Percentiles rank a stretch among this genome's conserved stretches.
phyloP scores from a whole-genome alignment of 257 asterid genomes.

The Petunia axillaris region DNA sequence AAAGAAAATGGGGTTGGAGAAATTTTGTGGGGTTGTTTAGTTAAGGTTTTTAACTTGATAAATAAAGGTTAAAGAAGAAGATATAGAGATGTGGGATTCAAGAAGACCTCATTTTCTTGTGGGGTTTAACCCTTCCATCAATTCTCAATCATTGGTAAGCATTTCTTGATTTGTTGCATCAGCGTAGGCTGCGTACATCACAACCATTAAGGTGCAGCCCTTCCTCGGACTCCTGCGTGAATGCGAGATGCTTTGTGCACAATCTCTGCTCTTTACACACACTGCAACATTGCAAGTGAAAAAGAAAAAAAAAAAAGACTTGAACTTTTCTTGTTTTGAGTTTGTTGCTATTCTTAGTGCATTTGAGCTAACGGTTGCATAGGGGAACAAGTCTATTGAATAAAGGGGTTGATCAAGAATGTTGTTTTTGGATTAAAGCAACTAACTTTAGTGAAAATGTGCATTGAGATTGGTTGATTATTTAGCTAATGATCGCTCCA shows the following conservation, averaged over 20 bases:
- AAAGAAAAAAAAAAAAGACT: neutral
- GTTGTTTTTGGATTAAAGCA: neutral
- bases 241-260: too few relatives aligned
- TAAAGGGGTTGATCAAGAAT: neutral
- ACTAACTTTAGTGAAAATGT: neutral
- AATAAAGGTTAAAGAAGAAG: neutral
- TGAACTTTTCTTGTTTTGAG: neutral
- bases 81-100: slow-evolving; percentile 50
- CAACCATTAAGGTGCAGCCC: too few relatives aligned
- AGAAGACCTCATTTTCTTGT: slow-evolving; percentile 74
- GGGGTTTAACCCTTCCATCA: slow-evolving; percentile 68
- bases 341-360: slow-evolving; percentile 5
- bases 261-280: too few relatives aligned
- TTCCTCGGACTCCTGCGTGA: too few relatives aligned
- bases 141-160: slow-evolving; percentile 69
- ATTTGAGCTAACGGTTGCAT: neutral
- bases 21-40: neutral
- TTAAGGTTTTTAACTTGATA: slow-evolving; percentile 16
- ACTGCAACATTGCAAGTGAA: too few relatives aligned
- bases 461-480: too few relatives aligned
- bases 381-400: neutral
- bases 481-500: too few relatives aligned
- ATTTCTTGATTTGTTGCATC: neutral
- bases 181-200: too few relatives aligned
- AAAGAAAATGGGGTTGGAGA: slow-evolving; percentile 23